Evolutionary conservation across 2,329 filamentous ascomycete species (phyloP), one percentile per base, ranked within the genome.

Genomic region (Sporothrix mexicana): DNA sequence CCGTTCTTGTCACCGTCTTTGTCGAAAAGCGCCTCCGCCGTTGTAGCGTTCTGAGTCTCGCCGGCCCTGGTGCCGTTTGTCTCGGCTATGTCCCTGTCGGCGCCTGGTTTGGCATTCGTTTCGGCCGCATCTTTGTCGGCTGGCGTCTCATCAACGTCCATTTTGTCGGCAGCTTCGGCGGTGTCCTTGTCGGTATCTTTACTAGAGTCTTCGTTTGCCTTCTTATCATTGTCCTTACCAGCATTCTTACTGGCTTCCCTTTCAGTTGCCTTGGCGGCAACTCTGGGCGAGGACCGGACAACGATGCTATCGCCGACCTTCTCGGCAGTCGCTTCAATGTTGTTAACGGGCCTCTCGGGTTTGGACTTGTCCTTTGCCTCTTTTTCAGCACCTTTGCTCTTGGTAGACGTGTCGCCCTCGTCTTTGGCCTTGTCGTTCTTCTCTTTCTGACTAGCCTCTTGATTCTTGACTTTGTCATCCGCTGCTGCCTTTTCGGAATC

Each of bases 101-200:
- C 25, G 47, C 41, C 36, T 23, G 9, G 20, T 15, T 49, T 47
- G 36, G 53, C 15, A 2, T 61, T 64, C 25, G 36, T 36, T 25
- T 9, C 36, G 5, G 36, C 45, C 49, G 23, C 23, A 17, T 62
- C 36, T 43, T n/a, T 57, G 17, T 43, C 5, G 67, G 71, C 15
- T 15, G 59, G 57, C 23, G 23, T 47, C 30, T 55, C 59, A n/a
- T 70, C 59, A 25, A 62, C 7, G 1, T 70, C 67, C 71, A 64
- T 71, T 17, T 69, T 72, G n/a, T 85, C 81, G 69, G 85, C 84
- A 66, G 83, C 83, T 9, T 75, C 59, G 72, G 78, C 71, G 74
- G 75, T 57, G 13, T 77, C 73, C 51, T 59, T 72, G 36, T 88
- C 83, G 55, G 90, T 82, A 74, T 87, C 86, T 2, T 87, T 88